Conservation (phyloP, 805 yeast genomes). For the Cyberlindnera saturnus region DNA sequence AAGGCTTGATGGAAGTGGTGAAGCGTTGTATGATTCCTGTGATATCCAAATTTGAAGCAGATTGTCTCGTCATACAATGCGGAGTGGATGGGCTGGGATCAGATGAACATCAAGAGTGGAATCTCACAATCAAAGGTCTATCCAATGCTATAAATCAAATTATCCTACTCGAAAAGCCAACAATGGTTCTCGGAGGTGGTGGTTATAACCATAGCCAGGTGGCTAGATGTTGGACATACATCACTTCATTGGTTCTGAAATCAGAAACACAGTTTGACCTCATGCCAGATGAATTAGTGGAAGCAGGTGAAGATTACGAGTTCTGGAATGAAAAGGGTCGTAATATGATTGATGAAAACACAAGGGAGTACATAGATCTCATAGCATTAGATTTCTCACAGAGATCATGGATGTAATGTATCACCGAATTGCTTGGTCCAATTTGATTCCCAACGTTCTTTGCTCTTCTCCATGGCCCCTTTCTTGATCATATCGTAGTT, state of each 20-base stretch:
- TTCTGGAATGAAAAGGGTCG: slow-evolving; percentile 40
- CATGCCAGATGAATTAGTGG: slow-evolving; percentile 46
- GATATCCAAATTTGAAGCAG: slow-evolving; percentile 36
- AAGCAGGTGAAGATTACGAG: slow-evolving; percentile 39
- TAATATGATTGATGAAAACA: slow-evolving; percentile 28
- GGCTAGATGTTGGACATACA: slow-evolving; percentile 50
- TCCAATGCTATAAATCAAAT: slow-evolving; percentile 29
- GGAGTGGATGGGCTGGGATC: slow-evolving; percentile 73
- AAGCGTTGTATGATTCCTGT: slow-evolving; percentile 38
- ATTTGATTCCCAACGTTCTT: slow-evolving; percentile 64
- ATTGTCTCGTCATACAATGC: slow-evolving; percentile 54
- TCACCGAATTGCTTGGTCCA: slow-evolving; percentile 46
- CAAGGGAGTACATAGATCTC: slow-evolving; percentile 25
- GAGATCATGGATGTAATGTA: slow-evolving; percentile 8
- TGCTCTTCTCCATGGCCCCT: slow-evolving; percentile 75
- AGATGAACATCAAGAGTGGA: slow-evolving; percentile 66
- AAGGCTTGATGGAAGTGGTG: slow-evolving; percentile 31
- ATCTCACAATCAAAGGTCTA: slow-evolving; percentile 49
- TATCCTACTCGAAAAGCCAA: slow-evolving; percentile 28
- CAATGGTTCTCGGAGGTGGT: slow-evolving; percentile 66
- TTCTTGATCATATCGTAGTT: slow-evolving; percentile 38
- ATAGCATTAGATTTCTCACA: slow-evolving; percentile 2
- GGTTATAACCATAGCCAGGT: slow-evolving; percentile 62
- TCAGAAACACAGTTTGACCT: slow-evolving; percentile 31
- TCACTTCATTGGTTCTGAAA: slow-evolving; percentile 24